Evolutionary conservation across 306 rosid genomes (phyloP), one percentile per base, ranked within the genome.

Genomic region (Senna siamea): DNA sequence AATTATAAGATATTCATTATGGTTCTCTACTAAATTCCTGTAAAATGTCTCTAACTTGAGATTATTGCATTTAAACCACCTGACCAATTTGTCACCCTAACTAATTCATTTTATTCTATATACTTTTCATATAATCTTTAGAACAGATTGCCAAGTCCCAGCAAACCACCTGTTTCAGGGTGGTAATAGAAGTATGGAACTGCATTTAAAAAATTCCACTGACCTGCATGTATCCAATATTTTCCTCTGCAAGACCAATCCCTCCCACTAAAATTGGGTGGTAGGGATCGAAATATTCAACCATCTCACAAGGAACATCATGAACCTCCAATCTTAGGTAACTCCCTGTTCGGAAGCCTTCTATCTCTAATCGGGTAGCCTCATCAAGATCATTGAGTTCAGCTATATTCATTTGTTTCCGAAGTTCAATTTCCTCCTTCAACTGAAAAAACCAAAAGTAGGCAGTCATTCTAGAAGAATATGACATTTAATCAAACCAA

Each of bases 171-270:
- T 40, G 5, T 43, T 6, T 43, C 6, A 4, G 28, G 70, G 55
- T 7, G 44, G 43, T 50, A 2, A 23, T 12, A 4, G 5, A 77
- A 56, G 32, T 26, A 46, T 30, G n/a, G 6, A 73, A 56, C 34
- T 14, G 46, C 65, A 18, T 22, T 2, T 37, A 26, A 23, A 73
- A 48, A 56, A 30, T 17, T 20, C n/a, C 67, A 57, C 85, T 71
- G 37, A 94, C 99, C 99, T 94, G 99, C 99, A 94, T 94, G 81
- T 82, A 88, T 77, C 99, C 99, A 43, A 82, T 94, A 56, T 76
- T 87, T 70, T 92, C 96, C 87, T 94, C 99, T 56, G 92, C 97
- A 67, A 87, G 85, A 83, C 93, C 96, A 75, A 89, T 56, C 54
- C 97, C 99, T 75, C 99, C 97, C 48, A 94, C 90, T 89, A 94